These are phyloP conservation scores for Suhomyces tanzawaensis DNA, from an alignment of 805 yeast genomes.

Conservation along the genomic window DNA sequence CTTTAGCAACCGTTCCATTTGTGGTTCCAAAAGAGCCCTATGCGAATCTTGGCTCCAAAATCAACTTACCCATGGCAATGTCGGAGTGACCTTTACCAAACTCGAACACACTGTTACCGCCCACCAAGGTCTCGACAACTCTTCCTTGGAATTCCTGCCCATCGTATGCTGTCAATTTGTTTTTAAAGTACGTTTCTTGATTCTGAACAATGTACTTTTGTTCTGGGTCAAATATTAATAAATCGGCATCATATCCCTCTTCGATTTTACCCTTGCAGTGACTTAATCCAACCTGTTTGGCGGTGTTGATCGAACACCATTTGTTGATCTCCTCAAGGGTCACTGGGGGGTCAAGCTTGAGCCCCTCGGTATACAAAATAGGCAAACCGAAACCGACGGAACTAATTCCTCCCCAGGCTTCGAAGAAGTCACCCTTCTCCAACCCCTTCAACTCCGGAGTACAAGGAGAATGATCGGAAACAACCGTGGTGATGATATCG, in stretches of 20 bases:
- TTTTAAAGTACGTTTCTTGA: slow-evolving; percentile 66
- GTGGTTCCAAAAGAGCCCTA: no score
- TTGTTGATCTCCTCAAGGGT: slow-evolving; percentile 59
- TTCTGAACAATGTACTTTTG: slow-evolving; percentile 50
- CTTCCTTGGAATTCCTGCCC: slow-evolving; percentile 68
- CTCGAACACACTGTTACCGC: slow-evolving; percentile 71
- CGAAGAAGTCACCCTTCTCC: slow-evolving; percentile 79
- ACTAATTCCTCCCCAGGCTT: slow-evolving; percentile 96
- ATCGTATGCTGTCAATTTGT: slow-evolving; percentile 84
- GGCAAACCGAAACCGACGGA: slow-evolving; percentile 91
- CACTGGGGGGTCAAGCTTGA: slow-evolving; percentile 49
- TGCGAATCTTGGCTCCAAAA: slow-evolving; percentile 55
- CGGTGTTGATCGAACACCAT: slow-evolving; percentile 85
- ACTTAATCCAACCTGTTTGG: slow-evolving; percentile 76
- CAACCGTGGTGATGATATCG: slow-evolving; percentile 75
- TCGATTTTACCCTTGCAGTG: slow-evolving; percentile 70
- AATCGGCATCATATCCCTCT: slow-evolving; percentile 85
- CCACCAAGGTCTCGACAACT: slow-evolving; percentile 73
- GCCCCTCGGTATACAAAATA: slow-evolving; percentile 72
- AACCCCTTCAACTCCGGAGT: slow-evolving; percentile 86
- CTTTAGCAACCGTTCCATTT: no score
- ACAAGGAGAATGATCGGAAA: slow-evolving; percentile 95
- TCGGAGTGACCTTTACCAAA: slow-evolving; percentile 53
- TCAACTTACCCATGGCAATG: slow-evolving; percentile 55
- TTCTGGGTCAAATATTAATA: slow-evolving; percentile 73